Evolutionary conservation across 2,329 filamentous ascomycete genomes (phyloP).

Genomic region (Microascus cirrosus): DNA sequence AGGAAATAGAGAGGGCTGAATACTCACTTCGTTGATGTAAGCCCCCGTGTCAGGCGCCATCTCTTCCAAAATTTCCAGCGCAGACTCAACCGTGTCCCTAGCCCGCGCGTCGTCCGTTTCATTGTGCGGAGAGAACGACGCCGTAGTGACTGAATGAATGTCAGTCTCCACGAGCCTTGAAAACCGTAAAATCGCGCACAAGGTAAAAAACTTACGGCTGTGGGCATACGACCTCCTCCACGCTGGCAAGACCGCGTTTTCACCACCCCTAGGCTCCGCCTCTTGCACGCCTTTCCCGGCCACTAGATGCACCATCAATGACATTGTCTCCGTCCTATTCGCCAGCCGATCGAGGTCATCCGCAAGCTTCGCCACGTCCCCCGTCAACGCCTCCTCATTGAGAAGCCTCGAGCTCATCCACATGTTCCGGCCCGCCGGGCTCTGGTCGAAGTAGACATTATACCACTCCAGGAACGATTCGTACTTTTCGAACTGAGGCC

Average conservation of each 20-base stretch:
- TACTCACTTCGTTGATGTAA: conserved; percentile 32
- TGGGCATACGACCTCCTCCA: conserved; percentile 36
- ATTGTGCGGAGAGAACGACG: conserved; percentile 6
- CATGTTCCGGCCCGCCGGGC: conserved; percentile 19
- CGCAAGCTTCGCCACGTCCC: conserved; percentile 19
- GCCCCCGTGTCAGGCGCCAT: conserved; percentile 28
- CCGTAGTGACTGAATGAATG: background rate
- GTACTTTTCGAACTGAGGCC: conserved; percentile 11
- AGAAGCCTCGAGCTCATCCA: conserved; percentile 33
- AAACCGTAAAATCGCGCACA: background rate
- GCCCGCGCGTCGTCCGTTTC: conserved; percentile 8
- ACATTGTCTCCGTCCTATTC: conserved; percentile 10
- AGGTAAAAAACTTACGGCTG: conserved; percentile 19
- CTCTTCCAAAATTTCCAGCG: conserved; percentile 22
- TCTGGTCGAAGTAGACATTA: conserved; percentile 20
- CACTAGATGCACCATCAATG: conserved; percentile 25
- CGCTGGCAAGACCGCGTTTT: conserved; percentile 35
- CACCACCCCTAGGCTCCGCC: conserved; percentile 29
- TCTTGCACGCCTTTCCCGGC: conserved; percentile 30
- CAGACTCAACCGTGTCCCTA: conserved; percentile 13
- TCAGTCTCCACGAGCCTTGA: background rate
- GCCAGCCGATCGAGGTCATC: conserved; percentile 24
- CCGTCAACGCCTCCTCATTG: conserved; percentile 21
- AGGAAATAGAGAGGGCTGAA: background rate
- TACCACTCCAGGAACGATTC: conserved; percentile 26